Evolutionary conservation across 148 eudicot genomes (phyloP).

Genomic region (Dianthus caryophyllus): DNA sequence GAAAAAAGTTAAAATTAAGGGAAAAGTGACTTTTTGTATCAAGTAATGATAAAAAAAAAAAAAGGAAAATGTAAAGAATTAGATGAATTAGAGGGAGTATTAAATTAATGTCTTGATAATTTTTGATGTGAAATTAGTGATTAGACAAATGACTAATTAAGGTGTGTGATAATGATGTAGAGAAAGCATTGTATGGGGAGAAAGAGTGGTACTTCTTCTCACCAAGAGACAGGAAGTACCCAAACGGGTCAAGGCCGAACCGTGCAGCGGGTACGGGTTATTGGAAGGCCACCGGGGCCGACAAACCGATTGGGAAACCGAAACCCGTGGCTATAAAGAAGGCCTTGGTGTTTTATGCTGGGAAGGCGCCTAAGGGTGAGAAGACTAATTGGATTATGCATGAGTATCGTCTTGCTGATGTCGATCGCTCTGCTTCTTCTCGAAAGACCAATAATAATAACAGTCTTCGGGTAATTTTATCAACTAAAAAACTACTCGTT

Average conservation of each 20-base stretch:
- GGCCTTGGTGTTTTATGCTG: conserved; percentile 60
- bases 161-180: conserved; percentile 16
- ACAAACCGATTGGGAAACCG: conserved; percentile 53
- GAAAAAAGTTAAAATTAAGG: no score
- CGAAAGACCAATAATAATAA: conserved; percentile 30
- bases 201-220: conserved; percentile 71
- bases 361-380: conserved; percentile 49
- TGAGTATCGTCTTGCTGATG: conserved; percentile 63
- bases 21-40: no score
- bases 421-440: conserved; percentile 52
- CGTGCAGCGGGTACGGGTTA: conserved; percentile 64
- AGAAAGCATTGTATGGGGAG: conserved; percentile 44
- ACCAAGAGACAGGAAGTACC: conserved; percentile 59
- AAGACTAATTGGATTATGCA: conserved; percentile 77
- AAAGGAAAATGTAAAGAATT: no score
- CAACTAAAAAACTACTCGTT: no score
- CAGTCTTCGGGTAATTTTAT: conserved; percentile 39
- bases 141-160: no score
- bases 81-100: no score
- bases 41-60: no score
- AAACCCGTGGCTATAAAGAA: conserved; percentile 50
- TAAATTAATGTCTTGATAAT: no score
- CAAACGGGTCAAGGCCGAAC: conserved; percentile 63
- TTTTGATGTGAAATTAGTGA: neutral
- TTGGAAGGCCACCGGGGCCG: conserved; percentile 70